Conservation (phyloP, 2,329 filamentous ascomycete species). For the Rhynchosporium agropyri region DNA sequence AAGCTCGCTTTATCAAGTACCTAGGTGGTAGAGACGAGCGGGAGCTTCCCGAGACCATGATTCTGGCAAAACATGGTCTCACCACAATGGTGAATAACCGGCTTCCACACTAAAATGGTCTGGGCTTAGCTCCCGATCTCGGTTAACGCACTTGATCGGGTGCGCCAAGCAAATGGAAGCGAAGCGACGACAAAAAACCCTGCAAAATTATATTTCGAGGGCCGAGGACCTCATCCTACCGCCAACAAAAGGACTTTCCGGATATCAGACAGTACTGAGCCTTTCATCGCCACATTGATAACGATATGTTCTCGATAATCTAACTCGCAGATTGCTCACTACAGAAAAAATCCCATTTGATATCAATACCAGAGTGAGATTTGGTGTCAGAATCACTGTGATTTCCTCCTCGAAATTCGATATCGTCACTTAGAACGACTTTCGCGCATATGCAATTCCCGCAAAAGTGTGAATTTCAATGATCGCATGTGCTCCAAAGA, state of each 20-base stretch:
- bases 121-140: background rate
- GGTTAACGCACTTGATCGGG: background rate
- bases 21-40: conserved; percentile 14
- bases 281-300: background rate
- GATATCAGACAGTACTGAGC: background rate
- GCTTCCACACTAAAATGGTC: background rate
- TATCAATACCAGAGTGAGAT: background rate
- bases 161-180: conserved; percentile 2
- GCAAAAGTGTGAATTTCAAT: conserved; percentile 10
- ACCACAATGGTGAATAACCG: background rate
- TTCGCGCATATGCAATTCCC: conserved; percentile 15
- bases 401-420: background rate
- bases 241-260: background rate
- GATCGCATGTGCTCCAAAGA: conserved; percentile 33
- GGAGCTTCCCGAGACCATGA: conserved; percentile 32
- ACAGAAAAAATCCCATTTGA: background rate
- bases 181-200: conserved; percentile 13
- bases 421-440: conserved; percentile 2
- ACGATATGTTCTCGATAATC: background rate
- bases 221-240: background rate
- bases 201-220: conserved; percentile 1
- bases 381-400: background rate
- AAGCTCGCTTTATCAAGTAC: conserved; percentile 26
- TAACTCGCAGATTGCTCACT: background rate
- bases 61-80: conserved; percentile 16